Conservation (phyloP, 345 rosid genomes). For the Bruguiera parviflora region DNA sequence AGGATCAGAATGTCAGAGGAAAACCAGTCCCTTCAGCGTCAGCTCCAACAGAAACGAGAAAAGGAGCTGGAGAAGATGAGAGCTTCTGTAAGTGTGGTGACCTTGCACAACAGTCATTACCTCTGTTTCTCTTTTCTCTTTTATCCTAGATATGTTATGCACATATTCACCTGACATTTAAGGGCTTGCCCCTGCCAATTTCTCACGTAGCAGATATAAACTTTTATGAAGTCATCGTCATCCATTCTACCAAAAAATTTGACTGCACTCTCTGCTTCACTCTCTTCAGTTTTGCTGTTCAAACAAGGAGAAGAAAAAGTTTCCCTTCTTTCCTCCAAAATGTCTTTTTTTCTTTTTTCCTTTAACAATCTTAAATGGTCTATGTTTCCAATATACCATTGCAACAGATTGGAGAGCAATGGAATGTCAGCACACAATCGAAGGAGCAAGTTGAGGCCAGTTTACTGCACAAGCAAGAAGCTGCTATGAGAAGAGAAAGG, state of each 20-base stretch:
- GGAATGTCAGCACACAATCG: conserved; percentile 86
- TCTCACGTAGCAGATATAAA: neutral
- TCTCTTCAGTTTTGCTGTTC: no score
- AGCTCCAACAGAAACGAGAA: conserved; percentile 61
- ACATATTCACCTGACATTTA: neutral
- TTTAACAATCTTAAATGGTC: neutral
- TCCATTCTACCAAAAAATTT: no score
- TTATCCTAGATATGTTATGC: neutral
- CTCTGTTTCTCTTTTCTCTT: neutral
- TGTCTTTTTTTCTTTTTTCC: no score
- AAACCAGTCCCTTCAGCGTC: conserved; percentile 83
- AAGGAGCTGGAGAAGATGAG: conserved; percentile 53
- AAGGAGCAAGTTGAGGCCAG: conserved; percentile 80
- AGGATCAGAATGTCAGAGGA: conserved; percentile 87
- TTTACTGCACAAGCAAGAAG: conserved; percentile 74
- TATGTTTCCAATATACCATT: neutral
- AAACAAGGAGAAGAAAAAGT: no score
- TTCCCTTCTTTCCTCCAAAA: no score
- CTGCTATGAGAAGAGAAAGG: conserved; percentile 85
- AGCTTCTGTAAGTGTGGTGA: conserved; percentile 30
- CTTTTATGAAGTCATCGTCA: no score
- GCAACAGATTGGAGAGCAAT: conserved; percentile 68
- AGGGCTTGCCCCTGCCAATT: neutral
- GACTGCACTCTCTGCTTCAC: no score
- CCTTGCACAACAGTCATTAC: neutral